phyloP scores from a whole-genome alignment of 208 protist species.

The Wallacemonas sp. region DNA sequence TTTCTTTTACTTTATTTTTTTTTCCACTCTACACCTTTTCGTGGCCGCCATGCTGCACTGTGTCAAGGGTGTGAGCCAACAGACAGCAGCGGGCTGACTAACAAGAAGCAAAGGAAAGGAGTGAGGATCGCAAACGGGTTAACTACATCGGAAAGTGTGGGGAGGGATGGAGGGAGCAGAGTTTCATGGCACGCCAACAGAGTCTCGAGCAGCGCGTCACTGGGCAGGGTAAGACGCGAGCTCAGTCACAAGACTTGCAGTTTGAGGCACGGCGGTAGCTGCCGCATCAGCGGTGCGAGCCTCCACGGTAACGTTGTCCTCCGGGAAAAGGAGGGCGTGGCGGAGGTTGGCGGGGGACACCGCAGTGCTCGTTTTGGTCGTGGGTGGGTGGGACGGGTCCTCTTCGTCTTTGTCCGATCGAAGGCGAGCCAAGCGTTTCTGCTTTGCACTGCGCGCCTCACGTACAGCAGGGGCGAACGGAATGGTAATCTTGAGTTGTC shows the following conservation, averaged over 20 bases:
- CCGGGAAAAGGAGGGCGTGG: conserved; percentile 6
- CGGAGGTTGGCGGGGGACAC: neutral
- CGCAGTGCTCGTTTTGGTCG: neutral
- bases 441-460: conserved; percentile 24
- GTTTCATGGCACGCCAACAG: no score
- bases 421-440: conserved; percentile 1
- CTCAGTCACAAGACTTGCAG: conserved; percentile 4
- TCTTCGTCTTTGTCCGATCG: neutral
- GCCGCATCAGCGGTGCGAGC: neutral
- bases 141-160: no score
- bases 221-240: neutral
- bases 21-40: no score
- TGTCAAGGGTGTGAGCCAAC: no score
- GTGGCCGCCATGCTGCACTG: no score
- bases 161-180: no score
- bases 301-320: neutral
- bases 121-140: no score
- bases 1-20: no score
- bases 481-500: conserved; percentile 81
- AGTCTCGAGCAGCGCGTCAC: no score
- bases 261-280: neutral
- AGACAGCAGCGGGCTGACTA: no score
- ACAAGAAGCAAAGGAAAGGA: no score
- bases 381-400: no score
- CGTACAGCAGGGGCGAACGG: conserved; percentile 56